Percentiles rank a stretch among this genome's conserved stretches.
Evolutionary conservation across 2,329 filamentous ascomycete species (phyloP).

Genomic region (Botrytis aclada): DNA sequence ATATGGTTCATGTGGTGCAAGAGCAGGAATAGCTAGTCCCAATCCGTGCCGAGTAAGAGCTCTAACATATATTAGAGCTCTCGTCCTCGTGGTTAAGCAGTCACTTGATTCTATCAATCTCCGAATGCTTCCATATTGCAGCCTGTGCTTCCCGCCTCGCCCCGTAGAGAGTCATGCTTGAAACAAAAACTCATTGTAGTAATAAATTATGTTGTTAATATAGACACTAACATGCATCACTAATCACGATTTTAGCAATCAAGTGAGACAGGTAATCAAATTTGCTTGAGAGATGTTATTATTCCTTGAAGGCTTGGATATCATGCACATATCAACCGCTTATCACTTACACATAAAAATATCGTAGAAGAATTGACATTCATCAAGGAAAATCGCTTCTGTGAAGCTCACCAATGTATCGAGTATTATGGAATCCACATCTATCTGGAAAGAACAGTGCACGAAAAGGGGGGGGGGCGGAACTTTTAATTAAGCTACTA

Average conservation of each 20-base stretch:
- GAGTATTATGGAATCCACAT: not conserved
- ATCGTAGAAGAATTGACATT: not conserved
- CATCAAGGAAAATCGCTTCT: not conserved
- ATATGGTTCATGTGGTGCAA: too few relatives aligned
- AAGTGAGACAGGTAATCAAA: too few relatives aligned
- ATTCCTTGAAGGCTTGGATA: not conserved
- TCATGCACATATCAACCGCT: not conserved
- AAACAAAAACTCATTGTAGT: too few relatives aligned
- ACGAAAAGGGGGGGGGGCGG: not conserved
- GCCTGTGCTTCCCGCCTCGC: too few relatives aligned
- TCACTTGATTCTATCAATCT: too few relatives aligned
- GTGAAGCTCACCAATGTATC: not conserved
- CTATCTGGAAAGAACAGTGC: not conserved
- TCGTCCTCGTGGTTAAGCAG: too few relatives aligned
- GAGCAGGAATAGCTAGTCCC: too few relatives aligned
- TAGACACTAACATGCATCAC: not conserved
- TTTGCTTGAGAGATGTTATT: not conserved
- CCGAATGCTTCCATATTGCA: too few relatives aligned
- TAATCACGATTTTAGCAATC: not conserved
- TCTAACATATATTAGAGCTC: too few relatives aligned
- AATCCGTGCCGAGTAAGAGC: too few relatives aligned
- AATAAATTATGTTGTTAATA: too few relatives aligned
- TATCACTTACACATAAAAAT: not conserved
- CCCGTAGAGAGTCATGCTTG: too few relatives aligned
- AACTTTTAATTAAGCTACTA: not conserved